Evolutionary conservation across 2,329 filamentous ascomycete genomes (phyloP).

Genomic region (Botrytis deweyae): DNA sequence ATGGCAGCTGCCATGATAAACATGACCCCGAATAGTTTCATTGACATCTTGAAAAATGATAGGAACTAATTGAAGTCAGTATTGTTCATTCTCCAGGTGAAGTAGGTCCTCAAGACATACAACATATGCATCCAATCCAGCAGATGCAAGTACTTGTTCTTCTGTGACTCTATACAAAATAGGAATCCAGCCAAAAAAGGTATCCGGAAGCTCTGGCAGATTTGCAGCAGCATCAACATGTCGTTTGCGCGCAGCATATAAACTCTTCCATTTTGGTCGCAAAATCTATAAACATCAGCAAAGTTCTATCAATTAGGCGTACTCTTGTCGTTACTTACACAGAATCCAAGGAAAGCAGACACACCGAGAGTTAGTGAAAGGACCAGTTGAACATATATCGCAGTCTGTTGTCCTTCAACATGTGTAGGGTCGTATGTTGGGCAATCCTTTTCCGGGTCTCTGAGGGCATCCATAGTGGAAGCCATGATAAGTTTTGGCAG

Average conservation of each 20-base stretch:
- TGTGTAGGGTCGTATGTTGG: constrained; percentile 32
- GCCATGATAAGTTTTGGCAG: constrained; percentile 12
- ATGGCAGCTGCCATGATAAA: constrained; percentile 79
- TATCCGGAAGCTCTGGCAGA: constrained; percentile 78
- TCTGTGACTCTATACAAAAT: constrained; percentile 81
- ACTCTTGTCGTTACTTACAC: constrained; percentile 50
- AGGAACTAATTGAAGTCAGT: constrained; percentile 60
- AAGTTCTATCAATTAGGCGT: constrained; percentile 15
- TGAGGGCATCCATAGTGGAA: constrained; percentile 25
- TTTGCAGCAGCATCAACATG: constrained; percentile 58
- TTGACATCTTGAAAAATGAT: constrained; percentile 93
- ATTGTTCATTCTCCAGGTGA: background rate
- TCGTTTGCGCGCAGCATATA: constrained; percentile 87
- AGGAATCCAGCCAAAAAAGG: constrained; percentile 91
- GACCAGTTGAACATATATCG: constrained; percentile 60
- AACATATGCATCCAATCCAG: constrained; percentile 92
- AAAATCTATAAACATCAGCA: constrained; percentile 60
- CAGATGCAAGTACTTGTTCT: constrained; percentile 83
- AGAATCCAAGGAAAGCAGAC: constrained; percentile 73
- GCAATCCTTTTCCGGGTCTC: constrained; percentile 29
- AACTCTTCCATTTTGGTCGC: constrained; percentile 83
- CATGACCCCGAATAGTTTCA: constrained; percentile 75
- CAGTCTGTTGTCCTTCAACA: constrained; percentile 32
- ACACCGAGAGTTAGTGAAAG: constrained; percentile 70
- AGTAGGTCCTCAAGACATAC: constrained; percentile 46